Evolutionary conservation across 208 protist genomes (phyloP), one percentile per base, ranked within the genome.

Genomic region (Trypanosoma avium): DNA sequence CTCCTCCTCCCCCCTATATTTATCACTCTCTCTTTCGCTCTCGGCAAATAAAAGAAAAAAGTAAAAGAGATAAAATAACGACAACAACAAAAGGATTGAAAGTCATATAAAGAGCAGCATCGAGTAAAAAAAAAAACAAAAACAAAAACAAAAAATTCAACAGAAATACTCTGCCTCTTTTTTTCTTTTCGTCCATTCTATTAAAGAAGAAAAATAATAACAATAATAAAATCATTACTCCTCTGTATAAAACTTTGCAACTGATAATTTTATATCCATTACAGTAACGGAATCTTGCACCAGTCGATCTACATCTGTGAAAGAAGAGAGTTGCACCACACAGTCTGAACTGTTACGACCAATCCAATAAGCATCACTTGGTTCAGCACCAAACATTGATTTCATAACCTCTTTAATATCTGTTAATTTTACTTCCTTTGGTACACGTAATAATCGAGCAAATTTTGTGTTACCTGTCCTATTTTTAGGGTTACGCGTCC

Each of bases 281-380:
- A 92, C 75, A 21, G 33, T 70, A 36, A 88, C 50, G 19, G 55
- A 49, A 45, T 66, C 58, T 3, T 30, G 17, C 50, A 67, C 21
- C 24, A 87, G 43, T 15, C 38, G 46, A 32, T 62, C 66, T 8
- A 79, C 79, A 22, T 67, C 70, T 26, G 62, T 49, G 13, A 61
- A 55, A 0, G 67, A 61, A 19, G 48, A 30, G 29, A 90, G 75
- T 70, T 84, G 47, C 32, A 85, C 35, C 65, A 94, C 84, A 3
- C 77, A 76, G 64, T 94, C 77, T 1, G 53, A 42, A 69, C 76
- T 83, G 40, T 65, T 45, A 53, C 67, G 75, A 22, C 88, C 88
- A 47, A 82, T 84, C 86, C 82, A 90, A 64, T 83, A 90, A n/a
- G 70, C 66, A 42, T 90, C 83, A 40, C 57, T n/a, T 35, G 73